Conservation (phyloP, 106 monocot species). For the Chionographis japonica region DNA sequence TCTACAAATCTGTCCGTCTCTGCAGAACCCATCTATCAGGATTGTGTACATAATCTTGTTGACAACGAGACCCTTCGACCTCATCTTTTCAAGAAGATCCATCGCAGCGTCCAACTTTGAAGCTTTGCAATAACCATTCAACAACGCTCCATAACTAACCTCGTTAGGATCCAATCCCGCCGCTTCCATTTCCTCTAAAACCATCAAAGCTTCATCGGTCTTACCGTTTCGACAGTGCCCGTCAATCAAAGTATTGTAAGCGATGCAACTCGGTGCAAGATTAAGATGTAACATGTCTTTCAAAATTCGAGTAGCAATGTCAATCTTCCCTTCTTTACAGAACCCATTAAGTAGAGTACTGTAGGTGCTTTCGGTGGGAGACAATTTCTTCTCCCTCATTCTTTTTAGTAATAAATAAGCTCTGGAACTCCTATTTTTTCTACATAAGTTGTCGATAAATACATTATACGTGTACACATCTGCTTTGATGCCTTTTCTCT, state of each 20-base stretch:
- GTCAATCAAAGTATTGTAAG: slow-evolving; percentile 67
- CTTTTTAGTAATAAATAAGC: slow-evolving; percentile 60
- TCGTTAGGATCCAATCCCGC: slow-evolving; percentile 31
- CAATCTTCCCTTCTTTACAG: slow-evolving; percentile 53
- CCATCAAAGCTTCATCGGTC: slow-evolving; percentile 27
- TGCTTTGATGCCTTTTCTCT: slow-evolving; percentile 29
- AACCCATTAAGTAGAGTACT: slow-evolving; percentile 67
- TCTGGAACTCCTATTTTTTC: slow-evolving; percentile 36
- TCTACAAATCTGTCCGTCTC: slow-evolving; percentile 26
- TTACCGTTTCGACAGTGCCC: slow-evolving; percentile 49
- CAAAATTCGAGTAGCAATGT: slow-evolving; percentile 31
- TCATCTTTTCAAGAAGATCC: slow-evolving; percentile 43
- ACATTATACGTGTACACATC: slow-evolving; percentile 61
- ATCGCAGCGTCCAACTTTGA: slow-evolving; percentile 36
- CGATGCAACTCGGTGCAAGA: slow-evolving; percentile 37
- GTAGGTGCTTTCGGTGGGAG: slow-evolving; percentile 47
- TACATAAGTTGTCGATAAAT: slow-evolving; percentile 54
- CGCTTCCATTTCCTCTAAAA: slow-evolving; percentile 50
- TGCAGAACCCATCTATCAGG: slow-evolving; percentile 63
- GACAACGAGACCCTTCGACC: slow-evolving; percentile 21
- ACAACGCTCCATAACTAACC: slow-evolving; percentile 47
- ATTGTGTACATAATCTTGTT: slow-evolving; percentile 57
- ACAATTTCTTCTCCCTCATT: slow-evolving; percentile 41
- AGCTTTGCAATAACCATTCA: slow-evolving; percentile 59
- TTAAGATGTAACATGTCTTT: slow-evolving; percentile 38